Conservation (phyloP, 768 basidiomycete genomes). For the Leccinum ochraceum region DNA sequence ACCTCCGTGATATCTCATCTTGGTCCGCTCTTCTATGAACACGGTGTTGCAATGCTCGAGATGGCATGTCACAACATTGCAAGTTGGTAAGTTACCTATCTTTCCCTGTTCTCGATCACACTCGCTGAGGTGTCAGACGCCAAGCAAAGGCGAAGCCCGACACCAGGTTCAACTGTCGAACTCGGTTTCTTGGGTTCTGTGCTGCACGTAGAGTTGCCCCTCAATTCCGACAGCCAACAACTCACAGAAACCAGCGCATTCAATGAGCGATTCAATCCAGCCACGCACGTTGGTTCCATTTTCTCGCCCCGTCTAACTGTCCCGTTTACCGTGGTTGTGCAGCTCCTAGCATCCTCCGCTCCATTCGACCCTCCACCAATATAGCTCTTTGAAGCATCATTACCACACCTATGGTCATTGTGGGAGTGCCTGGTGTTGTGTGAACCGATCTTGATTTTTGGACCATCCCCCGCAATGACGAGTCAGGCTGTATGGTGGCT, state of each 20-base stretch:
- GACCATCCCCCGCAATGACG: conserved; percentile 73
- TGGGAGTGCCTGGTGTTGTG: conserved; percentile 95
- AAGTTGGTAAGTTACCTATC: conserved; percentile 60
- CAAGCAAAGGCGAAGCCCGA: conserved; percentile 74
- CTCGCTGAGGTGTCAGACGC: conserved; percentile 20
- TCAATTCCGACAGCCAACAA: conserved; percentile 70
- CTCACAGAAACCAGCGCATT: conserved; percentile 54
- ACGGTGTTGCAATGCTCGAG: conserved; percentile 82
- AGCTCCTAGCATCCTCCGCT: conserved; percentile 71
- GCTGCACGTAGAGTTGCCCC: conserved; percentile 71
- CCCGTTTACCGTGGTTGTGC: background rate
- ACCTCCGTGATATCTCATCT: conserved; percentile 63
- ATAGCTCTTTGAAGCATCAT: conserved; percentile 60
- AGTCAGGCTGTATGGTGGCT: conserved; percentile 94
- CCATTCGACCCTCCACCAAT: conserved; percentile 60
- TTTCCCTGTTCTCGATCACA: background rate
- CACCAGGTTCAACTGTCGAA: conserved; percentile 64
- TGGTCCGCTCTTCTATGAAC: conserved; percentile 71
- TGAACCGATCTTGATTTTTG: conserved; percentile 87
- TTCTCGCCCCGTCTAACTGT: background rate
- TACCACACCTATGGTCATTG: conserved; percentile 74
- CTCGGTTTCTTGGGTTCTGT: conserved; percentile 84
- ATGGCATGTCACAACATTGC: conserved; percentile 84
- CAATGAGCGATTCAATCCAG: conserved; percentile 52
- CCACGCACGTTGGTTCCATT: conserved; percentile 43